A percentile compares a stretch with the other conserved stretches of the same genome.
phyloP scores from a whole-genome alignment of 768 basidiomycete genomes.

The Sporobolomyces phaffii region DNA sequence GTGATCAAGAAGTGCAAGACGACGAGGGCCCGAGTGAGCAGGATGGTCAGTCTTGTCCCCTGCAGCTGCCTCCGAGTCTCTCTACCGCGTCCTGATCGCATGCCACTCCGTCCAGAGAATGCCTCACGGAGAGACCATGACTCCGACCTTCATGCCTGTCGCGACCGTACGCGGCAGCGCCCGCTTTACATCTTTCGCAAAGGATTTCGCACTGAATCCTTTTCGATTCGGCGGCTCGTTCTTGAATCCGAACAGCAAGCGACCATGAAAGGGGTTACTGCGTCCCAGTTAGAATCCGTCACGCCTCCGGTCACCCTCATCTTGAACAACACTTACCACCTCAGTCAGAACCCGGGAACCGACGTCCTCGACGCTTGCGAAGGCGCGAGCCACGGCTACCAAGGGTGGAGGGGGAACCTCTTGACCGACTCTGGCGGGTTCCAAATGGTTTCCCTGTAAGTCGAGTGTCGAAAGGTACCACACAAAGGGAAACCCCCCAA shows the following conservation, averaged over 20 bases:
- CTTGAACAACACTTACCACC: constrained; percentile 83
- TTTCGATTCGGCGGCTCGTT: neutral
- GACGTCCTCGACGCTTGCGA: constrained; percentile 60
- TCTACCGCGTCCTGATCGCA: neutral
- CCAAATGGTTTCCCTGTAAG: constrained; percentile 62
- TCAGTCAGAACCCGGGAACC: constrained; percentile 77
- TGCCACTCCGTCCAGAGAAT: constrained; percentile 51
- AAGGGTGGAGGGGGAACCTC: constrained; percentile 79
- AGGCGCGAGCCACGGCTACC: constrained; percentile 83
- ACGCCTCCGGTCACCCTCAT: constrained; percentile 59
- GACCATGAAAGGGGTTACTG: constrained; percentile 59
- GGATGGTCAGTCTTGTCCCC: neutral
- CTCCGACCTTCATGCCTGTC: constrained; percentile 90
- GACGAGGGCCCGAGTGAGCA: constrained; percentile 10
- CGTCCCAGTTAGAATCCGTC: constrained; percentile 2
- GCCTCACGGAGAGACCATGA: constrained; percentile 56
- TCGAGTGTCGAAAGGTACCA: constrained; percentile 41
- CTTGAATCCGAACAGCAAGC: constrained; percentile 58
- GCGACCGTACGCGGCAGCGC: constrained; percentile 53
- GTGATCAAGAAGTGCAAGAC: constrained; percentile 9
- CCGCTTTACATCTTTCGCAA: neutral
- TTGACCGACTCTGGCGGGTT: constrained; percentile 72
- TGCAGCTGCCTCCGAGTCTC: too few relatives aligned
- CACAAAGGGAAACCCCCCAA: neutral
- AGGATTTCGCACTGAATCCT: neutral